Base-by-base conservation (phyloP, 768 basidiomycete genomes). In the Mycena pura region DNA sequence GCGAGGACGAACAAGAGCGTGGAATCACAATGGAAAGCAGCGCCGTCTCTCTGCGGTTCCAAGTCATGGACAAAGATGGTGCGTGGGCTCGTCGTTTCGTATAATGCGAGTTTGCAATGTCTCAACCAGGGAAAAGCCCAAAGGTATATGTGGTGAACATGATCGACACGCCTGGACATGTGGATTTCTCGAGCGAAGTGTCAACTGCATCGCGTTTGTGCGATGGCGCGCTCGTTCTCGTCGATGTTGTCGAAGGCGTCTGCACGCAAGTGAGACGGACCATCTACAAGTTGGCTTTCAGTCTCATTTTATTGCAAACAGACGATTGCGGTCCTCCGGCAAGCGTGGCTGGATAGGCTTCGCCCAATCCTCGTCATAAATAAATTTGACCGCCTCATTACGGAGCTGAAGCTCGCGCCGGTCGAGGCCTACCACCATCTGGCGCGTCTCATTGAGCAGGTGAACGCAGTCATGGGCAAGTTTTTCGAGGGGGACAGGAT, bases 1-100 rank as follows among this genome's bases (percentile, higher is more conserved):
- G 97, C 65, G 95, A 98, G 72, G 97, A 99, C 69, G 97, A 99
- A 70, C 96, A 98, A 69, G 90, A 99, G 76, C 81, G 97, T 48
- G 97, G 97, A 3, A 99, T 99, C 62, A 99, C 97, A 0, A 99
- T 99, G 97, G 96, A 99, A 76, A 94, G 93, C 65, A 95, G 93
- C 73, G 96, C 97, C 0, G 91, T 99, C 6, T 95, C 92, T 5
- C 78, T 98, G 53, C 85, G 87, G 63, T 99, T 97, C 70, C 90
- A 92, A 63, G 92, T 93, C 56, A 82, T 87, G 76, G 87, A 88
- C 34, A 80, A 78, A 50, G 74, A 71, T 34, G 67, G 93, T 92
- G 73, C 62, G 85, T 76, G 51, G 25, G n/a, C 34, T 47, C 34
- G 40, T 36, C 43, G 15, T 41, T 39, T 52, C 53, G 48, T 40